phyloP scores from a whole-genome alignment of 345 rosid species.

The Eucalyptus curtisii region DNA sequence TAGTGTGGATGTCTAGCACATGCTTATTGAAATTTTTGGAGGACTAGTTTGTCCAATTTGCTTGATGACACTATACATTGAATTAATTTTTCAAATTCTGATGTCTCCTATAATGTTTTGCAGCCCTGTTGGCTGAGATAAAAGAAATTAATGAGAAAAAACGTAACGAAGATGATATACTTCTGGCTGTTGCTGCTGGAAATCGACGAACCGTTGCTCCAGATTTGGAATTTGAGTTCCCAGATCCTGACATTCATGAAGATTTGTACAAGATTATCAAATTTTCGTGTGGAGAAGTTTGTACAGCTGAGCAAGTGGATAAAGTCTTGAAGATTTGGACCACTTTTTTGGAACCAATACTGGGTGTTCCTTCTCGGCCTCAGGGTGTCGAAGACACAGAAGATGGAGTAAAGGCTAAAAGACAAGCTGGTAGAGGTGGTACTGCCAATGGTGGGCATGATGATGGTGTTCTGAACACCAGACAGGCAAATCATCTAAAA shows the following conservation, averaged over 20 bases:
- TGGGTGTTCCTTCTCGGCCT: conserved; percentile 78
- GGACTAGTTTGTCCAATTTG: not conserved
- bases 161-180: conserved; percentile 65
- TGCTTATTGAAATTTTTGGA: not conserved
- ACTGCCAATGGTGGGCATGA: conserved; percentile 32
- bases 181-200: conserved; percentile 83
- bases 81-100: not conserved
- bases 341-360: conserved; percentile 78
- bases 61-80: not conserved
- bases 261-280: conserved; percentile 89
- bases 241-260: conserved; percentile 78
- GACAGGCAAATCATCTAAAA: conserved; percentile 38
- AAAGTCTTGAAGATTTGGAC: conserved; percentile 92
- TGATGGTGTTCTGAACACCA: conserved; percentile 50
- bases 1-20: not conserved
- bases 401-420: conserved; percentile 59
- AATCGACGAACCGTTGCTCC: conserved; percentile 50
- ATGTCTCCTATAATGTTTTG: conserved; percentile 1
- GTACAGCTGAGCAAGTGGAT: conserved; percentile 78
- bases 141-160: conserved; percentile 85
- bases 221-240: conserved; percentile 68
- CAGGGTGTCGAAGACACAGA: conserved; percentile 79
- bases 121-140: conserved; percentile 86
- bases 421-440: conserved; percentile 28
- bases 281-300: conserved; percentile 90